Conservation (phyloP, 176 grass and related monocot genomes). For the Calamus simplicifolius region DNA sequence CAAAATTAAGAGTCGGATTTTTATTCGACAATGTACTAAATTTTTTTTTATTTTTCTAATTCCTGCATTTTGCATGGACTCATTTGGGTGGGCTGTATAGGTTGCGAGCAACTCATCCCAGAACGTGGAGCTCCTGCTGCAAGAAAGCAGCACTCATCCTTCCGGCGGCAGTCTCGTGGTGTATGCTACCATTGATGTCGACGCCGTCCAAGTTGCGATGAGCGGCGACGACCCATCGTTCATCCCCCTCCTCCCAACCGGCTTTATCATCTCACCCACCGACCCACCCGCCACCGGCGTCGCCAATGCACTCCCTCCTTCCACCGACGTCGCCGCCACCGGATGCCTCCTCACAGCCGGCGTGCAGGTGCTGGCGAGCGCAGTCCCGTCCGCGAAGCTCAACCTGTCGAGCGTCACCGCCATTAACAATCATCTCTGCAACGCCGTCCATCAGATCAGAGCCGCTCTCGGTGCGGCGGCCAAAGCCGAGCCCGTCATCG, state of each 20-base stretch:
- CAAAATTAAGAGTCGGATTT: no score
- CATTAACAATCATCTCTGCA: constrained; percentile 84
- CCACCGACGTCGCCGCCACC: background rate
- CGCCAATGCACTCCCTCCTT: constrained; percentile 4
- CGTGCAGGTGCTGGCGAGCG: constrained; percentile 21
- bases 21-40: no score
- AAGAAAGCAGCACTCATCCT: constrained; percentile 91
- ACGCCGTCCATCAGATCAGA: constrained; percentile 69
- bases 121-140: constrained; percentile 92
- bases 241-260: constrained; percentile 78
- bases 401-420: constrained; percentile 77
- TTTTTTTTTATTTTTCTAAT: no score
- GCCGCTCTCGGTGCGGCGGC: constrained; percentile 33
- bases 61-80: background rate
- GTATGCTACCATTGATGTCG: constrained; percentile 71
- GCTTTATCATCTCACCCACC: constrained; percentile 74
- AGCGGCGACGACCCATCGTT: constrained; percentile 84
- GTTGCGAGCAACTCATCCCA: constrained; percentile 92
- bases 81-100: constrained; percentile 22
- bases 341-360: constrained; percentile 45
- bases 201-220: constrained; percentile 87
- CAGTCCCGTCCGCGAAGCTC: constrained; percentile 79
- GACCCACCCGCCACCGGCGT: constrained; percentile 13
- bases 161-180: constrained; percentile 68
- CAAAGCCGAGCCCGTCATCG: background rate